Base-by-base conservation (phyloP, 2,329 filamentous ascomycete species). In the Aspergillus tanneri region DNA sequence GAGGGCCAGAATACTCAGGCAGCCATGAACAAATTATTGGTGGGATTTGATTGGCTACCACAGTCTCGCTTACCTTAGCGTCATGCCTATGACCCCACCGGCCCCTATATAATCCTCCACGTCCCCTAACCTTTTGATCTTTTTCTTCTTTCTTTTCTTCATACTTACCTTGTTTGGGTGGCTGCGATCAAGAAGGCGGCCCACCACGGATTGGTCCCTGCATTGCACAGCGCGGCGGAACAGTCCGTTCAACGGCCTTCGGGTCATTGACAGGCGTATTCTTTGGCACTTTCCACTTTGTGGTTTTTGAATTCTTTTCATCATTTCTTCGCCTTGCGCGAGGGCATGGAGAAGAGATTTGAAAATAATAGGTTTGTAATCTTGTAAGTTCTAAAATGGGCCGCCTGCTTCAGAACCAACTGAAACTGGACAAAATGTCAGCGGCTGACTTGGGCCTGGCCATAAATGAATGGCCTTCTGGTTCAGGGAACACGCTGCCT, bases 221-320 rank as follows among this genome's bases (percentile, higher is more conserved):
- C 77, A 79, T 80, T 79, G 77, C 77, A 80, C 77, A 79, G 60
- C 76, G 76, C 70, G 76, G 77, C 62, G 75, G 72, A 72, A 69
- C 74, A 65, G 58, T 68, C 56, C 64, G 67, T 73, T 72, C 71
- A 75, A 73, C 69, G 71, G 72, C 68, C 62, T 76, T 72, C 71
- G 72, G 73, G 70, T 68, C 66, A 71, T 70, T 72, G 66, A 69
- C 65, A 69, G 69, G 72, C 70, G 70, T 64, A 75, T 75, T 76
- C 74, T 76, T 76, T 76, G 73, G 69, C 74, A 68, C 54, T 62
- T 56, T 60, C 64, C 58, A 63, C 60, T 51, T 46, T 49, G 44
- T 52, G 50, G 59, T 54, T 47, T 23, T 49, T 21, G 39, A 53
- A 50, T 40, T 64, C 60, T 73, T 73, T 73, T 74, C 72, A 73